Base-by-base conservation (phyloP, 2,329 filamentous ascomycete species). In the Calonectria pauciramosa region DNA sequence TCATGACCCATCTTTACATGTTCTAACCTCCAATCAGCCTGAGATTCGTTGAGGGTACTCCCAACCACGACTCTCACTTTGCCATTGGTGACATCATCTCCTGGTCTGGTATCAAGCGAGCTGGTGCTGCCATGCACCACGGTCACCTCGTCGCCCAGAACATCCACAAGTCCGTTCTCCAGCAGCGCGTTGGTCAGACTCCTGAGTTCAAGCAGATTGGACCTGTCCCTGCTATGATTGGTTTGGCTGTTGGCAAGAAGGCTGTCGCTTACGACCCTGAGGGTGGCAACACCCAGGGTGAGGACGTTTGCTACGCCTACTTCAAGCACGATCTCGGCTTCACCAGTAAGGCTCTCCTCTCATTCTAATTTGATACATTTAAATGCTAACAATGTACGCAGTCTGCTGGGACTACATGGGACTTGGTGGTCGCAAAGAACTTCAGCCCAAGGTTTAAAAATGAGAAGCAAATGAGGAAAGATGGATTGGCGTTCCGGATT, bases 71-170 rank as follows among this genome's bases (percentile, higher is more conserved):
- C 0, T 84, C 85, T 34, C 94, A 96, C 83, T 94, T 93, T 80
- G 94, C 92, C 16, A 88, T 91, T 30, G 94, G 94, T 20, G 94
- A 96, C 81, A 86, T 94, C 20, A 90, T 90, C 38, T 86, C 87
- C 63, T 96, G 94, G 94, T 90, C 93, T 0, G 94, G 94, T 54
- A 95, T 96, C 86, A 96, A 95, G 87, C 93, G 94, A 56, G 95
- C 93, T 79, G 94, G 94, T 30, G 91, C 88, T 20, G 94, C 94
- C 41, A 94, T 96, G 90, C 91, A 94, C 81, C 92, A 93, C 87
- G 94, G 94, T 47, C 90, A 92, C 80, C 88, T 90, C 75, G 90
- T 90, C 4, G 94, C 91, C 9, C 84, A 89, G 68, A 96, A 96
- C 82, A 89, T 94, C 69, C 90, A 94, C 84, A 90, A 93, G 84